phyloP scores from a whole-genome alignment of 345 rosid species.

The Citrus sp. region DNA sequence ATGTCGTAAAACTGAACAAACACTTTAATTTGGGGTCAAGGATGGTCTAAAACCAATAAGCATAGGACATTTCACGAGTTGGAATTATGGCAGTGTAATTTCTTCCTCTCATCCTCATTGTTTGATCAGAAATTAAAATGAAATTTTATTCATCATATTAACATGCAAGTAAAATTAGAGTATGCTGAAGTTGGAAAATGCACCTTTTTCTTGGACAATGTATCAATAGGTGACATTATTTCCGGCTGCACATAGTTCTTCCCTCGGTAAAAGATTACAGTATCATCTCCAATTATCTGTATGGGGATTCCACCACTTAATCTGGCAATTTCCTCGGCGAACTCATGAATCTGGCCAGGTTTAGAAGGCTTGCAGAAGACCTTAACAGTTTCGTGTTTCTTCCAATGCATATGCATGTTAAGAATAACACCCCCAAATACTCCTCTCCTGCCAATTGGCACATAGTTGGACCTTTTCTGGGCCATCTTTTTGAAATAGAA shows the following conservation, averaged over 20 bases:
- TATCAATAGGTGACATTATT: constrained; percentile 87
- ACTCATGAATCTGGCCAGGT: constrained; percentile 42
- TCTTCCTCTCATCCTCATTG: background rate
- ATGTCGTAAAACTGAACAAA: background rate
- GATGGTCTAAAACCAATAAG: background rate
- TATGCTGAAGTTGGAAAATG: background rate
- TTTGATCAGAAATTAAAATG: background rate
- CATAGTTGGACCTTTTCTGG: constrained; percentile 86
- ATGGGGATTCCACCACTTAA: constrained; percentile 42
- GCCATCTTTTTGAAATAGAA: constrained; percentile 59
- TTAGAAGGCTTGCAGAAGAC: constrained; percentile 68
- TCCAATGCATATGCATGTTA: constrained; percentile 80
- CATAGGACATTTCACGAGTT: background rate
- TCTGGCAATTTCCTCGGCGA: constrained; percentile 9
- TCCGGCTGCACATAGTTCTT: constrained; percentile 44
- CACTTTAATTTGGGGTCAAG: background rate
- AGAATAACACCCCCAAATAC: constrained; percentile 87
- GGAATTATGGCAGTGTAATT: background rate
- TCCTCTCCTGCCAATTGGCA: constrained; percentile 77
- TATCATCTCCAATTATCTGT: constrained; percentile 72
- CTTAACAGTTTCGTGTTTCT: constrained; percentile 72
- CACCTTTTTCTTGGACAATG: constrained; percentile 82
- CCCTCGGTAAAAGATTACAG: constrained; percentile 21
- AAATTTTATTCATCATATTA: background rate
- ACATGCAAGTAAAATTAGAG: background rate